Conservation (phyloP, 805 yeast species). For the Metschnikowia aberdeeniae region DNA sequence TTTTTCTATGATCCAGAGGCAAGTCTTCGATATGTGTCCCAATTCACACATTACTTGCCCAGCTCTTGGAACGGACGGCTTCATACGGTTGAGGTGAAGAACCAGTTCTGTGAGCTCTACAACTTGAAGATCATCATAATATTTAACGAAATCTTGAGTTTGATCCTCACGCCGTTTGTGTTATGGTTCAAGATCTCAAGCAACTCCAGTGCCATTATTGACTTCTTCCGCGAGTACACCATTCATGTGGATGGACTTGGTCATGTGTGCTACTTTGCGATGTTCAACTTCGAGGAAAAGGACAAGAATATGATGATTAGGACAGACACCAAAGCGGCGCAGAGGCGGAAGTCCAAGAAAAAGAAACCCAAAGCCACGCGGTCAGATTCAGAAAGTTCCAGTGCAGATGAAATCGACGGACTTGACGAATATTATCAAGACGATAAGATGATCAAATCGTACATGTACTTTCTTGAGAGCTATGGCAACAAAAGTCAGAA, state of each 20-base stretch:
- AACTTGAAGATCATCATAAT: constrained; percentile 69
- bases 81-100: constrained; percentile 80
- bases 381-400: constrained; percentile 15
- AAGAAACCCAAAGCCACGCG: constrained; percentile 10
- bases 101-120: constrained; percentile 75
- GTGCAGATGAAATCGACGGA: constrained; percentile 21
- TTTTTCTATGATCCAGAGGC: constrained; percentile 90
- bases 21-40: constrained; percentile 72
- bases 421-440: constrained; percentile 50
- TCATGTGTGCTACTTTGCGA: constrained; percentile 89
- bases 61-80: constrained; percentile 78
- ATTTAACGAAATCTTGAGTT: constrained; percentile 73
- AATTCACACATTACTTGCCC: constrained; percentile 89
- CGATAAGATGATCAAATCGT: constrained; percentile 89
- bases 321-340: constrained; percentile 18
- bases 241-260: constrained; percentile 94
- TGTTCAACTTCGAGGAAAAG: constrained; percentile 74
- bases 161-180: constrained; percentile 84
- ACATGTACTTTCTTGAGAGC: constrained; percentile 80
- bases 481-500: constrained; percentile 44
- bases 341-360: constrained; percentile 9
- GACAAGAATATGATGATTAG: constrained; percentile 42
- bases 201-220: constrained; percentile 71
- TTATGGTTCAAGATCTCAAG: constrained; percentile 79
- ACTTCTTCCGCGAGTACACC: constrained; percentile 85